phyloP scores from a whole-genome alignment of 1,139 yeast species.

The Candida tunisiensis region DNA sequence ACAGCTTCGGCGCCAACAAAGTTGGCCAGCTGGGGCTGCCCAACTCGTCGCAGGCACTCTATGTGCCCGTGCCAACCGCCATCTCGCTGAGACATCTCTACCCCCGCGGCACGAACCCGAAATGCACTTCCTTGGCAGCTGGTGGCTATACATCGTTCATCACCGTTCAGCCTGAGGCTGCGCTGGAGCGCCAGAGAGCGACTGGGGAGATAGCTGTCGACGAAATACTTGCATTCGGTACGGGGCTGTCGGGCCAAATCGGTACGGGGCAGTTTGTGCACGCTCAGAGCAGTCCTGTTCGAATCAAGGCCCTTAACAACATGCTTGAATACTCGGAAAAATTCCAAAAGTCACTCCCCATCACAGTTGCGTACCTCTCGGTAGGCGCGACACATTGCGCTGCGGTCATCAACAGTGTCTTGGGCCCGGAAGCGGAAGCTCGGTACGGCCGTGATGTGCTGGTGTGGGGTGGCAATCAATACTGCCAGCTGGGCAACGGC shows the following conservation, averaged over 20 bases:
- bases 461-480: slow-evolving; percentile 71
- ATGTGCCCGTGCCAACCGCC: slow-evolving; percentile 50
- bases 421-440: too few species aligned
- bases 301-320: slow-evolving; percentile 28
- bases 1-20: slow-evolving; percentile 75
- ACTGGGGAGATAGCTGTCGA: slow-evolving; percentile 11
- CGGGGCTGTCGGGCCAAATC: slow-evolving; percentile 75
- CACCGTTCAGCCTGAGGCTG: slow-evolving; percentile 9
- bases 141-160: slow-evolving; percentile 50
- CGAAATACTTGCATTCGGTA: slow-evolving; percentile 43
- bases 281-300: slow-evolving; percentile 50
- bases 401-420: slow-evolving; percentile 27
- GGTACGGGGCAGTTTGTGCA: slow-evolving; percentile 68
- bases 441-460: slow-evolving; percentile 42
- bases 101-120: slow-evolving; percentile 12
- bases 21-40: slow-evolving; percentile 75
- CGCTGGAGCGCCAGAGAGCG: too few species aligned
- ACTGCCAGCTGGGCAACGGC: slow-evolving; percentile 78
- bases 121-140: slow-evolving; percentile 37
- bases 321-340: slow-evolving; percentile 27
- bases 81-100: slow-evolving; percentile 27
- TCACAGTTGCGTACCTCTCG: slow-evolving; percentile 35
- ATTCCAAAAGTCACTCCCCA: slow-evolving; percentile 19
- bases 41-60: slow-evolving; percentile 45
- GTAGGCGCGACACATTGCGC: slow-evolving; percentile 54